These are phyloP conservation scores for Aspergillus sparsus DNA, from an alignment of 495 filamentous ascomycete genomes.

Conservation along the genomic window DNA sequence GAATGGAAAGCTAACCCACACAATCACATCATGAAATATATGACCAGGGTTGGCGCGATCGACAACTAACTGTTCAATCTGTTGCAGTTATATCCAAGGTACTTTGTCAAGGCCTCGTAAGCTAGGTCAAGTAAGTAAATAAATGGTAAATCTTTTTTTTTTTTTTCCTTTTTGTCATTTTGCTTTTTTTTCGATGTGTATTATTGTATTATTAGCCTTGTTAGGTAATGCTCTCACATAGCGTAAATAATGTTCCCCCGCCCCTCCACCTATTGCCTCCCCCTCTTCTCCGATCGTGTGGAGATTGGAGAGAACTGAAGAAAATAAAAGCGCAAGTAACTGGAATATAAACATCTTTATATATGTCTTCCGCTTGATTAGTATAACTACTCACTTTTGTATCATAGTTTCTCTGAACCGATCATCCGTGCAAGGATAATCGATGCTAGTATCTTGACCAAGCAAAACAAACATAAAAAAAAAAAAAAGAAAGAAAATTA, in stretches of 20 bases:
- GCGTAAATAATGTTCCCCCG: too few relatives aligned
- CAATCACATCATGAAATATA: background rate
- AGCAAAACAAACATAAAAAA: background rate
- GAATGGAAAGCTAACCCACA: background rate
- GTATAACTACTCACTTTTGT: background rate
- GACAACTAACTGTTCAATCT: slow-evolving; percentile 11
- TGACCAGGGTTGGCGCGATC: slow-evolving; percentile 16
- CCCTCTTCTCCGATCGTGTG: too few relatives aligned
- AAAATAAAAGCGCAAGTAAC: too few relatives aligned
- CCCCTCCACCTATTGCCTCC: too few relatives aligned
- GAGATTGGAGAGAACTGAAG: too few relatives aligned
- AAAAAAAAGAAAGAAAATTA: background rate
- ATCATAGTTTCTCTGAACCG: background rate
- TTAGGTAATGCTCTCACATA: too few relatives aligned
- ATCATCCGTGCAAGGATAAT: background rate
- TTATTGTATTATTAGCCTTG: background rate
- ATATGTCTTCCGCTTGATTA: background rate
- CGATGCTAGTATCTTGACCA: background rate
- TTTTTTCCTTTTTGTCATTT: background rate
- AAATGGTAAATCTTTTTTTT: too few relatives aligned
- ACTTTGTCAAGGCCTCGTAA: background rate
- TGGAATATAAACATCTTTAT: too few relatives aligned
- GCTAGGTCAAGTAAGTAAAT: background rate
- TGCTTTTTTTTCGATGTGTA: background rate
- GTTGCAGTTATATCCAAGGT: slow-evolving; percentile 11